Percentiles rank a stretch among this genome's conserved stretches.
These are phyloP conservation scores for Cladosporium phlei DNA, from an alignment of 2,329 filamentous ascomycete species.

Conservation along the genomic window DNA sequence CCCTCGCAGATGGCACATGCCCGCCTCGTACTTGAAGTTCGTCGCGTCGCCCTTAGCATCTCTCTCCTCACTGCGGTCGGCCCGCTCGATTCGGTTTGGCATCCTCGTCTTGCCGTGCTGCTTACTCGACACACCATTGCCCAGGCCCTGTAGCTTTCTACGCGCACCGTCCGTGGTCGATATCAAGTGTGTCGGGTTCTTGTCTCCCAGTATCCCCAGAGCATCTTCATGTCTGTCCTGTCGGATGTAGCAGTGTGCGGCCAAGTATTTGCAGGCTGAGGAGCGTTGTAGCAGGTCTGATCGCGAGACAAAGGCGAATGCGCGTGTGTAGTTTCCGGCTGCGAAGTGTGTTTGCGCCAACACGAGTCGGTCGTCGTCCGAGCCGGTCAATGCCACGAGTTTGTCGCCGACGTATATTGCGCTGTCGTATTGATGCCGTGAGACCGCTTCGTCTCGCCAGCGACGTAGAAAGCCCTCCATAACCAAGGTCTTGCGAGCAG, in stretches of 20 bases:
- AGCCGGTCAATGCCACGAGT: slow-evolving; percentile 90
- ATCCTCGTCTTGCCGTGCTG: slow-evolving; percentile 37
- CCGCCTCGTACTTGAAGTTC: slow-evolving; percentile 83
- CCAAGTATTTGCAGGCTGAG: slow-evolving; percentile 84
- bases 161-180: slow-evolving; percentile 59
- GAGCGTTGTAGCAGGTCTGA: slow-evolving; percentile 78
- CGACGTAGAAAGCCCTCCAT: slow-evolving; percentile 94
- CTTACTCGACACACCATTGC: slow-evolving; percentile 45
- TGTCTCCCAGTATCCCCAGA: slow-evolving; percentile 77
- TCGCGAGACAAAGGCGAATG: slow-evolving; percentile 77
- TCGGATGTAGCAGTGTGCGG: slow-evolving; percentile 90
- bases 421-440: slow-evolving; percentile 93
- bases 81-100: slow-evolving; percentile 44
- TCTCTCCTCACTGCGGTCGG: slow-evolving; percentile 56
- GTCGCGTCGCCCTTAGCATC: slow-evolving; percentile 66
- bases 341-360: slow-evolving; percentile 97
- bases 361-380: slow-evolving; percentile 93
- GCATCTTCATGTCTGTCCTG: slow-evolving; percentile 88
- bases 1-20: slow-evolving; percentile 93
- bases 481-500: neutral
- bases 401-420: slow-evolving; percentile 98
- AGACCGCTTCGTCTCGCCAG: slow-evolving; percentile 92
- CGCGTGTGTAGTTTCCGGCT: slow-evolving; percentile 89
- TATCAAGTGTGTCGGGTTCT: slow-evolving; percentile 87
- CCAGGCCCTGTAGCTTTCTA: slow-evolving; percentile 66